These are phyloP conservation scores for Pythium dissimile DNA, from an alignment of 352 stramenopile genomes.

Conservation along the genomic window DNA sequence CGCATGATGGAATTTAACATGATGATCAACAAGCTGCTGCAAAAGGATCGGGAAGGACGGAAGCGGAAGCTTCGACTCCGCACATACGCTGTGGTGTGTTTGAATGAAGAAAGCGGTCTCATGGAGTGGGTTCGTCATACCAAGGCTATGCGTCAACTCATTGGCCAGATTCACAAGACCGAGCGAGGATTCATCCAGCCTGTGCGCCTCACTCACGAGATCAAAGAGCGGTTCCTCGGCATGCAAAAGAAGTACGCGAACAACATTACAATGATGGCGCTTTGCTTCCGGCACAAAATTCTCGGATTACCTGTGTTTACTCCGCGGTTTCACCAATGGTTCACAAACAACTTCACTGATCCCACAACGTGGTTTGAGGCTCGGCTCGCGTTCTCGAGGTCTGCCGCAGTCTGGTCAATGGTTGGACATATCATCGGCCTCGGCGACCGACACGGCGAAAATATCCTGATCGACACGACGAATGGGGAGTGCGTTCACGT, in stretches of 20 bases:
- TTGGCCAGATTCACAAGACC: constrained; percentile 85
- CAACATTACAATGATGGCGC: constrained; percentile 71
- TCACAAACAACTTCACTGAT: constrained; percentile 97
- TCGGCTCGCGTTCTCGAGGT: constrained; percentile 79
- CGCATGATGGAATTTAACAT: constrained; percentile 99
- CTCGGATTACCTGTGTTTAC: constrained; percentile 78
- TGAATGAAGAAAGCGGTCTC: constrained; percentile 99
- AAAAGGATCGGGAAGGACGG: constrained; percentile 83
- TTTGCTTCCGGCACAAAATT: constrained; percentile 67
- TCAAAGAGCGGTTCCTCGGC: constrained; percentile 84
- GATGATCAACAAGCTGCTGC: constrained; percentile 99
- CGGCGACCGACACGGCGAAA: constrained; percentile 97
- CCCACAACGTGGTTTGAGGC: constrained; percentile 98
- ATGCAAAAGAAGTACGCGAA: constrained; percentile 88
- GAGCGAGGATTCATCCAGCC: constrained; percentile 82
- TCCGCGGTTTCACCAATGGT: constrained; percentile 98
- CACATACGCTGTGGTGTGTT: constrained; percentile 98
- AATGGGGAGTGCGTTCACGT: constrained; percentile 99
- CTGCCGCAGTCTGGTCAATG: constrained; percentile 96
- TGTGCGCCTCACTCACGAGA: constrained; percentile 68
- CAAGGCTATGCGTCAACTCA: constrained; percentile 90
- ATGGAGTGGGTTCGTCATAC: constrained; percentile 99
- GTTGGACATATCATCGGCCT: constrained; percentile 95
- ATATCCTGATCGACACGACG: constrained; percentile 98
- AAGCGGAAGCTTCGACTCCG: constrained; percentile 93